Base-by-base conservation (phyloP, 78 protist species). In the Cavenderia fasciculata region DNA sequence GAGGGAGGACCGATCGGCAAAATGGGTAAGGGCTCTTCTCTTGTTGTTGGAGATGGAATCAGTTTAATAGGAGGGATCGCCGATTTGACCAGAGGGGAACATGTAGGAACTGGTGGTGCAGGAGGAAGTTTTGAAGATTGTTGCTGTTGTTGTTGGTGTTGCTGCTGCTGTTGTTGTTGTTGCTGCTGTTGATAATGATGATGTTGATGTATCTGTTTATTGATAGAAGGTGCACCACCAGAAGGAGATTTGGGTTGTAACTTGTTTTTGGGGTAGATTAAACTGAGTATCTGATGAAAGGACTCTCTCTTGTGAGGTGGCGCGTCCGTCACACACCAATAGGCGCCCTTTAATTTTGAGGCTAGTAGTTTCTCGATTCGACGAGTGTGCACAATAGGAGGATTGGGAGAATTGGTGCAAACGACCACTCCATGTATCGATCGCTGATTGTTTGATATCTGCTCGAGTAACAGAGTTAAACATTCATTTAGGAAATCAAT, bases 311-410 rank as follows among this genome's bases (percentile, higher is more conserved):
- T 79, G 14, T 76, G 54, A 6, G 88, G 88, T 18, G 88, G 88
- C n/a, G 88, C 69, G 56, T 79, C 88, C 0, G 88, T 66, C 16
- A 79, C 88, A 66, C 88, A 79, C 88, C 88, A 79, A 46, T 65
- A 79, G 6, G 77, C 63, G 21, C 69, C 76, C 29, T 66, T 49
- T 23, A 79, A 21, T 66, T 79, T 79, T 18, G 49, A 52, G 0
- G 88, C 88, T 18, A 79, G 44, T 12, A 79, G 70, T 25, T 61
- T 79, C 38, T 79, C 88, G 3, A 79, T 79, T 33, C 88, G 70
- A 51, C 76, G 70, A 16, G 88, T 79, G 21, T 79, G 88, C 12
- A 52, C 66, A 14, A 79, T 41, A 12, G 59, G 25, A 2, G 88
- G 88, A 41, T 74, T 54, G 34, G 87, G 88, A 41, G 88, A 66